A percentile compares a stretch with the other conserved stretches of the same genome.
These are phyloP conservation scores for Berberis thunbergii DNA, from an alignment of 164 flowering plant species.

Conservation along the genomic window DNA sequence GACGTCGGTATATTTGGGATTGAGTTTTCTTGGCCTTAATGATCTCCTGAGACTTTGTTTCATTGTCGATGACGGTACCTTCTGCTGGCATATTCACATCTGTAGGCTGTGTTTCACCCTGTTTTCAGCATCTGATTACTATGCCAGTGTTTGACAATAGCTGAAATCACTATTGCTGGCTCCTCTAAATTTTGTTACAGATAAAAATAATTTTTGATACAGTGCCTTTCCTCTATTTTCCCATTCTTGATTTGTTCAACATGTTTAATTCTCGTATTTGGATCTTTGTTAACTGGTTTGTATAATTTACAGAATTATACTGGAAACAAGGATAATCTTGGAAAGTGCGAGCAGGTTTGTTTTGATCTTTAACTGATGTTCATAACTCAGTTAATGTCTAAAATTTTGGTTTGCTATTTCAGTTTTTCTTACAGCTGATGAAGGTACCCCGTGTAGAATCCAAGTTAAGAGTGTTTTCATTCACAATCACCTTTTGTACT, in stretches of 20 bases:
- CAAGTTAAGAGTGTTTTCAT: constrained; percentile 92
- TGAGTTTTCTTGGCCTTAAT: no score
- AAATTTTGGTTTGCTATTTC: constrained; percentile 13
- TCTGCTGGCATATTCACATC: no score
- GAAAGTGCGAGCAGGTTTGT: constrained; percentile 93
- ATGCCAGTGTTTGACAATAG: no score
- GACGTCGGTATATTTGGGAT: no score
- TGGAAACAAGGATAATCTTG: constrained; percentile 83
- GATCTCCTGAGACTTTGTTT: no score
- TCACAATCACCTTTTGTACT: constrained; percentile 67
- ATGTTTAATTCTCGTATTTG: neutral
- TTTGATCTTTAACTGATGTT: constrained; percentile 1
- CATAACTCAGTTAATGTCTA: constrained; percentile 8
- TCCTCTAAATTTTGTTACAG: no score
- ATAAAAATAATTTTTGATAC: no score
- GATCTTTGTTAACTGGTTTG: constrained; percentile 6
- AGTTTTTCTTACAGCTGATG: constrained; percentile 98
- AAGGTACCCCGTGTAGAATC: constrained; percentile 95
- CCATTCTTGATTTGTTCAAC: neutral
- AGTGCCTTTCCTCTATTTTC: neutral
- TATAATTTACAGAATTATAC: constrained; percentile 55
- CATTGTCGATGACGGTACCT: no score
- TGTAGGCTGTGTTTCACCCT: no score
- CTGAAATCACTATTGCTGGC: no score
- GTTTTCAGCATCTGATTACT: no score